Percentiles rank a stretch among this genome's conserved stretches.
These are phyloP conservation scores for Vitis hybrid DNA, from an alignment of 177 flowering plant species.

Conservation along the genomic window DNA sequence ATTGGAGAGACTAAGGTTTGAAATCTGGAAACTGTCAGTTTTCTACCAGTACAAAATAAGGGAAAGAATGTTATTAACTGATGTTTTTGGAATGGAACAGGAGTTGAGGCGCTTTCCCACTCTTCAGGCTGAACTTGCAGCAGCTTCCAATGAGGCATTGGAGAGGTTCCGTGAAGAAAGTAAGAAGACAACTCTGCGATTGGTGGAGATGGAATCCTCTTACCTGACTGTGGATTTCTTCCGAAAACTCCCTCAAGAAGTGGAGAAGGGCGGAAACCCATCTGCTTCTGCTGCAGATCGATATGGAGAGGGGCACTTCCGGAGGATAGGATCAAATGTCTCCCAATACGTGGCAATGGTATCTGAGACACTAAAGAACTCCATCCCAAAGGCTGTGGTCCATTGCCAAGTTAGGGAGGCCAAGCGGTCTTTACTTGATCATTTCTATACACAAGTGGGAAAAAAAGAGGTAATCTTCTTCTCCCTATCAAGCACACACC, in stretches of 20 bases:
- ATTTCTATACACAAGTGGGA: conserved; percentile 63
- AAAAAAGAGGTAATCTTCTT: conserved; percentile 55
- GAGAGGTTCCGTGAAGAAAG: conserved; percentile 89
- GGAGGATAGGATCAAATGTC: conserved; percentile 69
- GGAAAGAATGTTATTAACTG: background rate
- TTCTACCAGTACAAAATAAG: background rate
- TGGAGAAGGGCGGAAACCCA: conserved; percentile 53
- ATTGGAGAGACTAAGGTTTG: conserved; percentile 81
- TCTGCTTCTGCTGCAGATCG: conserved; percentile 48
- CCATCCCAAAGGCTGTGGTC: conserved; percentile 79
- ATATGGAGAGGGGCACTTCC: conserved; percentile 61
- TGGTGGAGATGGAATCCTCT: conserved; percentile 94
- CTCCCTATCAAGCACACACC: background rate
- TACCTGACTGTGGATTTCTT: conserved; percentile 92
- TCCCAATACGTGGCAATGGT: conserved; percentile 62
- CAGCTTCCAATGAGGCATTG: conserved; percentile 70
- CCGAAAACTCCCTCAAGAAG: conserved; percentile 62
- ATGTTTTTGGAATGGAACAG: conserved; percentile 36
- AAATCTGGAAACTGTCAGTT: conserved; percentile 2
- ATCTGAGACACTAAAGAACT: conserved; percentile 50
- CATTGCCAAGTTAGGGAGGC: conserved; percentile 82
- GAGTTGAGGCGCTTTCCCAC: conserved; percentile 88
- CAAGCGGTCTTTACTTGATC: conserved; percentile 52
- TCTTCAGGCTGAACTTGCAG: conserved; percentile 69
- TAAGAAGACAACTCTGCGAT: conserved; percentile 64